Evolutionary conservation across 1,284 basidiomycete genomes (phyloP).

Genomic region (Quambalaria eucalypti): DNA sequence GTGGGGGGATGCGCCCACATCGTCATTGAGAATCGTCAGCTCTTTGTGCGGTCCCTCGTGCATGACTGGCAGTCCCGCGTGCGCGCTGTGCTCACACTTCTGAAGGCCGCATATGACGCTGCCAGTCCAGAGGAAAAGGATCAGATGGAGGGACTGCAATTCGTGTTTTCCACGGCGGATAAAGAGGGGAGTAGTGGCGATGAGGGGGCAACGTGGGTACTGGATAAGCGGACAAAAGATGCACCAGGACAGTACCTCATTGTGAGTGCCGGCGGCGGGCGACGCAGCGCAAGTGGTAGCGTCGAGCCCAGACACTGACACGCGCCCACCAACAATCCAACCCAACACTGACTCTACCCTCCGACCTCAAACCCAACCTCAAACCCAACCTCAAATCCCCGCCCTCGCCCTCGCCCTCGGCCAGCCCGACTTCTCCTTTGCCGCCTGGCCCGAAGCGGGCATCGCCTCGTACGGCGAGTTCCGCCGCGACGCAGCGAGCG

Average conservation of each 20-base stretch:
- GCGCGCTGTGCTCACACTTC: slow-evolving; percentile 11
- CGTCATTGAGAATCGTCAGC: neutral
- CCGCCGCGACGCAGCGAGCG: slow-evolving; percentile 9
- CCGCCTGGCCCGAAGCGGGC: slow-evolving; percentile 29
- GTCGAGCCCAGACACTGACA: slow-evolving; percentile 20
- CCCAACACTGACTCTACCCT: neutral
- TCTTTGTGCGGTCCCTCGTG: slow-evolving; percentile 6
- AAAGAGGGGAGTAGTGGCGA: slow-evolving; percentile 13
- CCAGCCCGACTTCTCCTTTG: slow-evolving; percentile 29
- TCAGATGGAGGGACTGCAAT: slow-evolving; percentile 13
- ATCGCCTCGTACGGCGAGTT: slow-evolving; percentile 30
- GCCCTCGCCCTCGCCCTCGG: too few species aligned
- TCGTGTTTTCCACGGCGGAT: slow-evolving; percentile 23
- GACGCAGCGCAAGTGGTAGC: too few species aligned
- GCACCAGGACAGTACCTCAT: too few species aligned
- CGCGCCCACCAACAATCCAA: neutral
- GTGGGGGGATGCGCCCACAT: neutral
- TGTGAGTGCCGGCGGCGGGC: too few species aligned
- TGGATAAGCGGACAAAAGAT: slow-evolving; percentile 14
- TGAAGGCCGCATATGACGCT: slow-evolving; percentile 10
- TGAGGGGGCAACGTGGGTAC: slow-evolving; percentile 16
- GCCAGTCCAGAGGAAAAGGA: slow-evolving; percentile 10
- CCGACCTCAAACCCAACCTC: neutral
- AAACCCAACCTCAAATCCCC: too few species aligned
- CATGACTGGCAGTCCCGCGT: slow-evolving; percentile 23